Percentiles rank a stretch among this genome's conserved stretches.
Conservation (phyloP, 371 early-diverging fungal species). For the Mucor sp. region DNA sequence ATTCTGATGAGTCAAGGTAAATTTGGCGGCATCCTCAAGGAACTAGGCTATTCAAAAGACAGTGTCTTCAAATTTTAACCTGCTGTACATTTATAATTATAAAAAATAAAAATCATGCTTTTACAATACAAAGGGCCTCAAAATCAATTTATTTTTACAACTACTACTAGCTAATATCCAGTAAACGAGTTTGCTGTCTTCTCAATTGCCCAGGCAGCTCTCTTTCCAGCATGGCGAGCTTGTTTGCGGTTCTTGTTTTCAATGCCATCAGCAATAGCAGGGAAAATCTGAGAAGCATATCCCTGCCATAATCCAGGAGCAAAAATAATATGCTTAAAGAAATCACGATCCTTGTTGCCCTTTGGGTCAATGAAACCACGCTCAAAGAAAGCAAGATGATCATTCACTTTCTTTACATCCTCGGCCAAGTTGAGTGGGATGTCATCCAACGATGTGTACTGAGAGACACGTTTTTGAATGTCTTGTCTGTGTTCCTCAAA, state of each 20-base stretch:
- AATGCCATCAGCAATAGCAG: slow-evolving; percentile 53
- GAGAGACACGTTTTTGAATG: slow-evolving; percentile 5
- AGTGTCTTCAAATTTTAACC: slow-evolving; percentile 91
- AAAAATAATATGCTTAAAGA: slow-evolving; percentile 66
- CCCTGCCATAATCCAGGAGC: slow-evolving; percentile 61
- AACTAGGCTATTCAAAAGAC: slow-evolving; percentile 74
- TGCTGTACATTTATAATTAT: no score
- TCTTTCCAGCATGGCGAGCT: slow-evolving; percentile 28
- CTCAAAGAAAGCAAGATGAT: slow-evolving; percentile 50
- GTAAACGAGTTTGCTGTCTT: background rate
- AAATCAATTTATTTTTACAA: background rate
- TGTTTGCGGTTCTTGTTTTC: slow-evolving; percentile 31
- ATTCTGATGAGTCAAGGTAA: slow-evolving; percentile 85
- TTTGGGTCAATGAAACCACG: slow-evolving; percentile 56
- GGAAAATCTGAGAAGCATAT: slow-evolving; percentile 52
- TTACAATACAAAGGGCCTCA: background rate
- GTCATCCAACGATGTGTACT: slow-evolving; percentile 3
- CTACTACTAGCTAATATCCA: background rate
- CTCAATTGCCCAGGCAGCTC: slow-evolving; percentile 26
- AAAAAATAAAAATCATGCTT: no score
- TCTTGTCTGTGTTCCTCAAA: slow-evolving; percentile 15
- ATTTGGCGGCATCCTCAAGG: slow-evolving; percentile 78
- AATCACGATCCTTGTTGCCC: slow-evolving; percentile 58
- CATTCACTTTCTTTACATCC: slow-evolving; percentile 36
- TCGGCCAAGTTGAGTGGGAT: slow-evolving; percentile 14